Conservation (phyloP, 176 grass and related monocot genomes). For the Luzula sylvatica region DNA sequence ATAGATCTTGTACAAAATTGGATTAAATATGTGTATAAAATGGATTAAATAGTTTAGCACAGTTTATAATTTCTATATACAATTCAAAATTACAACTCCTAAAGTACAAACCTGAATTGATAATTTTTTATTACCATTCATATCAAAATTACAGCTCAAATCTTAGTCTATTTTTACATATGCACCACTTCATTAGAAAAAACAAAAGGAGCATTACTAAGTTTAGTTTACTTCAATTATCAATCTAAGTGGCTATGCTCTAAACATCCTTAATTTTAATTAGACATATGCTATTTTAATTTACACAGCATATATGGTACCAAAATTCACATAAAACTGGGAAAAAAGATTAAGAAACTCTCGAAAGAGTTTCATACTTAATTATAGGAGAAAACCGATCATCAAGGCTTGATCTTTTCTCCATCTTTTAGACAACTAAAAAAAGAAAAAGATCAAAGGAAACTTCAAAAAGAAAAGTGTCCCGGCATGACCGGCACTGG, state of each 20-base stretch:
- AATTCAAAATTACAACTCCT: background rate
- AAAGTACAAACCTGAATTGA: background rate
- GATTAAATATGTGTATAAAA: too few species aligned
- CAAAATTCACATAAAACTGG: constrained; percentile 15
- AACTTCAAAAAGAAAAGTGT: constrained; percentile 44
- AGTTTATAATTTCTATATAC: background rate
- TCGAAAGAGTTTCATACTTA: constrained; percentile 4
- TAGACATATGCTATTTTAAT: constrained; percentile 22
- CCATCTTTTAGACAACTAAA: background rate
- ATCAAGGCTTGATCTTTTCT: background rate
- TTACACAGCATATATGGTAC: constrained; percentile 20
- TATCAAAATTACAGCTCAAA: too few species aligned
- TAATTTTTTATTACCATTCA: background rate
- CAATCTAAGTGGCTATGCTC: constrained; percentile 5
- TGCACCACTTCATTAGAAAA: background rate
- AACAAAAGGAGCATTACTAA: constrained; percentile 5
- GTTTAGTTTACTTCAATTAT: background rate
- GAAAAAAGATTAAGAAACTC: background rate
- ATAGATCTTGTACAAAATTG: too few species aligned
- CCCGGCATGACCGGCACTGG: constrained; percentile 23
- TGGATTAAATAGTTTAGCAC: constrained; percentile 1
- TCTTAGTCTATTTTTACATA: constrained; percentile 1
- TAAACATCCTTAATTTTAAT: constrained; percentile 17
- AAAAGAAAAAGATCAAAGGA: constrained; percentile 17
- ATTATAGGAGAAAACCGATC: background rate